Percentiles rank a stretch among this genome's conserved stretches.
Conservation (phyloP, 495 filamentous ascomycete species). For the Poronia punctata region DNA sequence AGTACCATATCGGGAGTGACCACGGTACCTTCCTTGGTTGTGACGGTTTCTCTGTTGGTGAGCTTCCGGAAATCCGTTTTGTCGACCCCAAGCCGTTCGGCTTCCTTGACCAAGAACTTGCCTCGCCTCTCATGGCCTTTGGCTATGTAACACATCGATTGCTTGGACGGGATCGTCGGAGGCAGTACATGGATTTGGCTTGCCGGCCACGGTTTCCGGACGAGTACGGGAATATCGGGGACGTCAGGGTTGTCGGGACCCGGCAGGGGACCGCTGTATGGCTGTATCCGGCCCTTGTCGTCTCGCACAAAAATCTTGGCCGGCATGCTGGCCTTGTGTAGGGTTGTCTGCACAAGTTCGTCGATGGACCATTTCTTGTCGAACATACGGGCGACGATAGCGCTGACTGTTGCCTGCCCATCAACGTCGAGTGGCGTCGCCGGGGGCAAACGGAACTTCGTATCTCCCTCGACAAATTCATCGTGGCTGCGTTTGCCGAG, state of each 20-base stretch:
- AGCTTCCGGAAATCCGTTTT: conserved; percentile 47
- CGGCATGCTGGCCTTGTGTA: conserved; percentile 59
- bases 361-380: conserved; percentile 69
- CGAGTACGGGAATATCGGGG: conserved; percentile 64
- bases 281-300: conserved; percentile 54
- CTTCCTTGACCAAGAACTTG: conserved; percentile 64
- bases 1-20: conserved; percentile 52
- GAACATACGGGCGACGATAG: conserved; percentile 73
- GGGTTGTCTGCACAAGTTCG: conserved; percentile 52
- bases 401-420: conserved; percentile 47
- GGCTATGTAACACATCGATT: conserved; percentile 80
- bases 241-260: conserved; percentile 38
- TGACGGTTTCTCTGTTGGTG: conserved; percentile 43
- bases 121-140: conserved; percentile 67
- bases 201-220: conserved; percentile 79
- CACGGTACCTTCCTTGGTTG: conserved; percentile 44
- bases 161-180: conserved; percentile 50
- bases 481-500: conserved; percentile 56
- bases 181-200: conserved; percentile 58
- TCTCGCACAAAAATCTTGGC: conserved; percentile 65
- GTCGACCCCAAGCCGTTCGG: conserved; percentile 51
- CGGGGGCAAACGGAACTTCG: conserved; percentile 3
- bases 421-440: conserved; percentile 19
- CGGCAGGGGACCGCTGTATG: conserved; percentile 60
- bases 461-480: conserved; percentile 35